phyloP scores from a whole-genome alignment of 495 filamentous ascomycete genomes.

The Xylaria nigripes region DNA sequence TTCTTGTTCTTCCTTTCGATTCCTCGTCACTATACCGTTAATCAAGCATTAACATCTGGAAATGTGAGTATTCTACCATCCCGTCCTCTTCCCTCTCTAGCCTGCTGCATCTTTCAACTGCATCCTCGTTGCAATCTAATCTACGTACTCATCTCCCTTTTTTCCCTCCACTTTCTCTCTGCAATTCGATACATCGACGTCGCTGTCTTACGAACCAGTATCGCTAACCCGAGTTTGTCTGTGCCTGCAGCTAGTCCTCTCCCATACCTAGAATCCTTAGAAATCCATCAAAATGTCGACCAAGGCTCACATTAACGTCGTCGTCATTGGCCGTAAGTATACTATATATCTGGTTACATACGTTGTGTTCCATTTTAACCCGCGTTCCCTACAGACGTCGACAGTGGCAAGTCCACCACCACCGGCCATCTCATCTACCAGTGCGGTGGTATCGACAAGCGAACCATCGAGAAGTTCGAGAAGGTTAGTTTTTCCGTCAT shows the following conservation, averaged over 20 bases:
- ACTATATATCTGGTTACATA: conserved; percentile 45
- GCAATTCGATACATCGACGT: background rate
- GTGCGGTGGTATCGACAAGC: conserved; percentile 99
- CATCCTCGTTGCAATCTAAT: background rate
- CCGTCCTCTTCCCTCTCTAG: no score
- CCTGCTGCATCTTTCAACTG: background rate
- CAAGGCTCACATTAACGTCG: conserved; percentile 80
- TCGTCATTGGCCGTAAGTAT: conserved; percentile 94
- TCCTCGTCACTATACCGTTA: conserved; percentile 16
- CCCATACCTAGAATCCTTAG: conserved; percentile 4
- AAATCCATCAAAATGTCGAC: conserved; percentile 6
- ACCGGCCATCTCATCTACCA: conserved; percentile 98
- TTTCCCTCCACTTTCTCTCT: background rate
- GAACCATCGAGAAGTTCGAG: conserved; percentile 99
- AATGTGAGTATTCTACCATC: conserved; percentile 10
- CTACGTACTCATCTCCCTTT: background rate
- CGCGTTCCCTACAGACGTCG: conserved; percentile 60
- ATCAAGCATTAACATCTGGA: conserved; percentile 17
- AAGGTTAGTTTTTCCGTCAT: conserved; percentile 57
- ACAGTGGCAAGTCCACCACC: conserved; percentile 99
- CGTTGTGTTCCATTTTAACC: conserved; percentile 11
- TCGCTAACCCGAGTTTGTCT: conserved; percentile 1
- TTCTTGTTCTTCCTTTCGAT: conserved; percentile 23
- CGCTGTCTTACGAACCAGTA: background rate
- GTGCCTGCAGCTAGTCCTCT: background rate